Evolutionary conservation across 2,329 filamentous ascomycete genomes (phyloP).

Genomic region (Ophiostoma sp.): DNA sequence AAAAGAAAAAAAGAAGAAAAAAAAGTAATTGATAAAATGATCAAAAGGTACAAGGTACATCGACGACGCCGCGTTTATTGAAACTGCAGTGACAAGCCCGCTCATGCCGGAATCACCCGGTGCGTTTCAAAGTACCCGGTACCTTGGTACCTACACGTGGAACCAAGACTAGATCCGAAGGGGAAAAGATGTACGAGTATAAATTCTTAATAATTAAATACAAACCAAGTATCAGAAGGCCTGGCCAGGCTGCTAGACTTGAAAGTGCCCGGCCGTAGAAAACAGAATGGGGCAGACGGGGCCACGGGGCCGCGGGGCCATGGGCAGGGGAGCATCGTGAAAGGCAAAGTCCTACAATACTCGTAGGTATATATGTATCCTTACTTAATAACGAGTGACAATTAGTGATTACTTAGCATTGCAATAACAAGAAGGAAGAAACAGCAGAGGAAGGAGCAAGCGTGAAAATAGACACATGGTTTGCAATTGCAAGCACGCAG

Average conservation of each 20-base stretch:
- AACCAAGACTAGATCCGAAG: not conserved
- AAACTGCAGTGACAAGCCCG: not conserved
- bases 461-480: not conserved
- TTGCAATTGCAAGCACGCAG: too few species aligned
- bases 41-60: not conserved
- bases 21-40: too few species aligned
- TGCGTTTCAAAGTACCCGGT: conserved; percentile 20
- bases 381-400: too few species aligned
- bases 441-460: conserved; percentile 5
- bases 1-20: not conserved
- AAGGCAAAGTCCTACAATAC: not conserved
- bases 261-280: conserved; percentile 10
- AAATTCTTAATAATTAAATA: not conserved
- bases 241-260: not conserved
- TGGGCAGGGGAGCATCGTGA: not conserved
- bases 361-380: not conserved
- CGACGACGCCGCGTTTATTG: too few species aligned
- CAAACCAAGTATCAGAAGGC: not conserved
- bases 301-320: not conserved
- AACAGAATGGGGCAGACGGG: conserved; percentile 8
- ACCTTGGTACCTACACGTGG: conserved; percentile 22
- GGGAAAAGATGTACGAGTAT: too few species aligned
- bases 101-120: conserved; percentile 22
- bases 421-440: not conserved
- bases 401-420: too few species aligned